Evolutionary conservation across 78 protist species (phyloP).

Genomic region (slime mould (Dictyostelium discoideum)): dicty_2.7 NC_007088.5:4738501-4739000

Average conservation of each 20-base stretch:
- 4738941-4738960: neutral
- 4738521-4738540: neutral
- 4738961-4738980: neutral
- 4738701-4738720: neutral
- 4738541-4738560: neutral
- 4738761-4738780: neutral
- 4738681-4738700: neutral
- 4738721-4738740: constrained; percentile 9
- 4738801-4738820: neutral
- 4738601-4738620: neutral
- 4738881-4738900: neutral
- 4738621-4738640: neutral
- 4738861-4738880: neutral
- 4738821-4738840: neutral
- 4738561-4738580: neutral
- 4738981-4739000: neutral
- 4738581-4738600: constrained; percentile 14
- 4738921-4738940: neutral
- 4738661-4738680: neutral
- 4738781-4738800: neutral
- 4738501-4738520: neutral
- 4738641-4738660: neutral
- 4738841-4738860: neutral
- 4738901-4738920: neutral
- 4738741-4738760: neutral